These are phyloP conservation scores for Penicillium nucicola DNA, from an alignment of 495 filamentous ascomycete genomes.

Conservation along the genomic window DNA sequence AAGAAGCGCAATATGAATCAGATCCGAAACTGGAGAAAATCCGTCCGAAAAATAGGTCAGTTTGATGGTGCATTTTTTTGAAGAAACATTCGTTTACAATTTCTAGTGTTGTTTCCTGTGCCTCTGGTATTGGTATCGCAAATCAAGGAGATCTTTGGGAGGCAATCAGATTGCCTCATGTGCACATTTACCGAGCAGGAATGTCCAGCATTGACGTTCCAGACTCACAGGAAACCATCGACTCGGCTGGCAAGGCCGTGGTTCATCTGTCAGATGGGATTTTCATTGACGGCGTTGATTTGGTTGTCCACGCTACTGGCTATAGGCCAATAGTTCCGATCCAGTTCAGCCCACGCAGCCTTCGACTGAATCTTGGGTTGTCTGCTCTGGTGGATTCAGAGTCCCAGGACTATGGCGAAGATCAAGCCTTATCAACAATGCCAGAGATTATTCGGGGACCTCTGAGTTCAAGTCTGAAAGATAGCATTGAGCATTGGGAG, in stretches of 20 bases:
- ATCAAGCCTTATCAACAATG: not conserved
- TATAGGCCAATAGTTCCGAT: conserved; percentile 58
- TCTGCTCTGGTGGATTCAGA: conserved; percentile 1
- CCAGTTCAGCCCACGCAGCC: conserved; percentile 36
- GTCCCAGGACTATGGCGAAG: not conserved
- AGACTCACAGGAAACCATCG: not conserved
- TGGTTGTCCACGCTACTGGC: conserved; percentile 46
- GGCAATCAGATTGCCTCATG: conserved; percentile 21
- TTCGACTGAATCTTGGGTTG: conserved; percentile 21
- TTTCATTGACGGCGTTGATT: conserved; percentile 39
- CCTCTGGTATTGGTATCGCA: conserved; percentile 25
- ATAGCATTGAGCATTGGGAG: conserved; percentile 12
- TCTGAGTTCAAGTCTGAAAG: not conserved
- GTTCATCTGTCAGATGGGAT: conserved; percentile 12
- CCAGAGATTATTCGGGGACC: not conserved
- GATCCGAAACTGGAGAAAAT: conserved; percentile 25
- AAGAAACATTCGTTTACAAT: not conserved
- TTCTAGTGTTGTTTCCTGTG: conserved; percentile 23
- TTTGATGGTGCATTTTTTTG: no score
- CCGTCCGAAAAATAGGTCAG: conserved; percentile 24
- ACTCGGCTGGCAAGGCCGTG: not conserved
- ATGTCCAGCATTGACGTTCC: conserved; percentile 7
- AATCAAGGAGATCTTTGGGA: conserved; percentile 35
- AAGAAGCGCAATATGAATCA: conserved; percentile 15
- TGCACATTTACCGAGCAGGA: conserved; percentile 24